phyloP scores from a whole-genome alignment of 495 filamentous ascomycete genomes.

The Cercophora samala region DNA sequence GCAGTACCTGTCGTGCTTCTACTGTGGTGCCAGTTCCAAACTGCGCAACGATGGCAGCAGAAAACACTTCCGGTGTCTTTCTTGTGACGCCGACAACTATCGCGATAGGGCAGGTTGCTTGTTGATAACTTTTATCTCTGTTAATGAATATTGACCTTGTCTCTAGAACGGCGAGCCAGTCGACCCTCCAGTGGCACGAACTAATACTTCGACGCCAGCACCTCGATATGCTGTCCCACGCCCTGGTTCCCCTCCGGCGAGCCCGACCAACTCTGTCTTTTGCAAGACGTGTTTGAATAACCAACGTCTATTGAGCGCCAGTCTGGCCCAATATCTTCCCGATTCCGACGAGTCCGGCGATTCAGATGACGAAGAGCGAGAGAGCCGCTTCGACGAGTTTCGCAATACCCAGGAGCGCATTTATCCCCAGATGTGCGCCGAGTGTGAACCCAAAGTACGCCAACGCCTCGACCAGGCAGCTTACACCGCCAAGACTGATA shows the following conservation, averaged over 20 bases:
- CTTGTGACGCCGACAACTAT: slow-evolving; percentile 80
- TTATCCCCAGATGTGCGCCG: slow-evolving; percentile 80
- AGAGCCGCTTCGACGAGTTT: slow-evolving; percentile 56
- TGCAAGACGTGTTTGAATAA: slow-evolving; percentile 77
- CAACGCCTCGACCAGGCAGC: slow-evolving; percentile 61
- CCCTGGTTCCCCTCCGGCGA: slow-evolving; percentile 29
- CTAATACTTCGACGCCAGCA: slow-evolving; percentile 33
- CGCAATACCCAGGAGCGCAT: slow-evolving; percentile 63
- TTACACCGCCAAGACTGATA: slow-evolving; percentile 77
- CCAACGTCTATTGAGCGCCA: slow-evolving; percentile 67
- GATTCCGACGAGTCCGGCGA: slow-evolving; percentile 52
- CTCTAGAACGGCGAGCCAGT: slow-evolving; percentile 75
- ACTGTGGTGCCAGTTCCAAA: slow-evolving; percentile 63
- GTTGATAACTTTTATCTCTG: not conserved
- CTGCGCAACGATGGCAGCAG: slow-evolving; percentile 50
- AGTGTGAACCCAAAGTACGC: slow-evolving; percentile 66
- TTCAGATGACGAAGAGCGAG: slow-evolving; percentile 52
- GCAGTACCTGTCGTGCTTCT: slow-evolving; percentile 64
- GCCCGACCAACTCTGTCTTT: slow-evolving; percentile 51
- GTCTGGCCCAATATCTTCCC: slow-evolving; percentile 67
- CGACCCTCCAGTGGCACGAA: slow-evolving; percentile 67
- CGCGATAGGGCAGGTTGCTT: slow-evolving; percentile 58
- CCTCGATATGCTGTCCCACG: slow-evolving; percentile 40
- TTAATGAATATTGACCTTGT: not conserved
- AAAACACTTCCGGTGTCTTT: slow-evolving; percentile 62